Conservation (phyloP, 106 monocot species). For the Dendrobium officinale region DNA sequence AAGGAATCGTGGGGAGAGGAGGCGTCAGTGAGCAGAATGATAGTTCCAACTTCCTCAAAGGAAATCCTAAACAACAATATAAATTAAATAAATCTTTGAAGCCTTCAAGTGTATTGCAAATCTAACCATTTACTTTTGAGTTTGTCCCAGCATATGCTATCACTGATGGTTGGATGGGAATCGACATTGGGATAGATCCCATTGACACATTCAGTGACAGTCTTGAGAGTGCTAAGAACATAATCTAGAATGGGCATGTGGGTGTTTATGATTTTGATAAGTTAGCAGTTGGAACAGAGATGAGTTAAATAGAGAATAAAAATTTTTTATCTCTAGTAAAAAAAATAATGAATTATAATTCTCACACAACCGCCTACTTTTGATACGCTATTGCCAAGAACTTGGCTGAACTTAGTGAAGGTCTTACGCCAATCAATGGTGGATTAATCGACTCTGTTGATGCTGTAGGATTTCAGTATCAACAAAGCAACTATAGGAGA, state of each 20-base stretch:
- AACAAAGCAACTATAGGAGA: too few species aligned
- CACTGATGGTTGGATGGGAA: conserved; percentile 72
- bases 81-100: too few species aligned
- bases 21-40: too few species aligned
- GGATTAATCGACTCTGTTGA: conserved; percentile 61
- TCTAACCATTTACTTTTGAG: conserved; percentile 13
- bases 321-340: neutral
- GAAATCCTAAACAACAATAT: too few species aligned
- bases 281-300: conserved; percentile 53
- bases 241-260: conserved; percentile 71
- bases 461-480: conserved; percentile 15
- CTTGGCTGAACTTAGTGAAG: conserved; percentile 46
- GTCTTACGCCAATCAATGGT: conserved; percentile 46
- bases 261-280: conserved; percentile 66
- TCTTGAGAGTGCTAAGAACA: conserved; percentile 32
- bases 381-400: conserved; percentile 53
- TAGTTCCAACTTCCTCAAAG: too few species aligned
- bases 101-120: neutral
- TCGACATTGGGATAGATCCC: conserved; percentile 59
- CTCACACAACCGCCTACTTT: neutral
- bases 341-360: neutral
- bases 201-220: conserved; percentile 41
- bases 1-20: too few species aligned
- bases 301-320: conserved; percentile 3
- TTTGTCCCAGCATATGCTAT: conserved; percentile 48